These are phyloP conservation scores for Fragosphaeria purpurea DNA, from an alignment of 2,329 filamentous ascomycete genomes.

Conservation along the genomic window DNA sequence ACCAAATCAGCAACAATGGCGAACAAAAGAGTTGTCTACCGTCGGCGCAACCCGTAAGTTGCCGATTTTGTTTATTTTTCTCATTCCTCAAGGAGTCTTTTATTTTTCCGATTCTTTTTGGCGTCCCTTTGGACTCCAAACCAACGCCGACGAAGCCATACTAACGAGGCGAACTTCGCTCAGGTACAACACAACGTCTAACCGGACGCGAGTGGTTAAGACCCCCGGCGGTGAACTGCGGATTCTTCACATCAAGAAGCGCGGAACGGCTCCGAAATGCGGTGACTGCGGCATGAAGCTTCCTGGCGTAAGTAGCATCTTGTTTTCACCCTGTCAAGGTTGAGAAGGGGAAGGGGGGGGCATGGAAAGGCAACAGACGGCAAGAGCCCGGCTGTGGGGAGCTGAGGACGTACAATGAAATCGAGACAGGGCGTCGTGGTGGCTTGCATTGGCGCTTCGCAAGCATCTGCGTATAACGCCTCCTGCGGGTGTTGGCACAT, in stretches of 20 bases:
- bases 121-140: no score
- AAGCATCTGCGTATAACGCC: no score
- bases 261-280: slow-evolving; percentile 94
- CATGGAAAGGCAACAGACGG: no score
- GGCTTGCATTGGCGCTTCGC: no score
- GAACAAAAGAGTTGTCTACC: slow-evolving; percentile 54
- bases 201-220: slow-evolving; percentile 92
- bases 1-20: slow-evolving; percentile 44
- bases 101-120: no score
- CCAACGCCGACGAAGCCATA: no score
- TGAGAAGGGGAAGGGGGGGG: no score
- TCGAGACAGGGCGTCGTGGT: no score
- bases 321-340: not conserved
- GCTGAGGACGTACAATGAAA: no score
- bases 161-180: slow-evolving; percentile 11
- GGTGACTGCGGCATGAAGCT: slow-evolving; percentile 98
- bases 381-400: no score
- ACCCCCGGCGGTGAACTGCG: slow-evolving; percentile 93
- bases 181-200: slow-evolving; percentile 96
- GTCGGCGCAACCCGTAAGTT: slow-evolving; percentile 72
- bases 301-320: slow-evolving; percentile 70
- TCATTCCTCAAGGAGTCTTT: not conserved
- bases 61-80: not conserved
- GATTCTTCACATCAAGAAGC: slow-evolving; percentile 99
- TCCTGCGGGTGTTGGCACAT: no score